These are phyloP conservation scores for Aspergillus bertholletiae DNA, from an alignment of 495 filamentous ascomycete species.

Conservation along the genomic window DNA sequence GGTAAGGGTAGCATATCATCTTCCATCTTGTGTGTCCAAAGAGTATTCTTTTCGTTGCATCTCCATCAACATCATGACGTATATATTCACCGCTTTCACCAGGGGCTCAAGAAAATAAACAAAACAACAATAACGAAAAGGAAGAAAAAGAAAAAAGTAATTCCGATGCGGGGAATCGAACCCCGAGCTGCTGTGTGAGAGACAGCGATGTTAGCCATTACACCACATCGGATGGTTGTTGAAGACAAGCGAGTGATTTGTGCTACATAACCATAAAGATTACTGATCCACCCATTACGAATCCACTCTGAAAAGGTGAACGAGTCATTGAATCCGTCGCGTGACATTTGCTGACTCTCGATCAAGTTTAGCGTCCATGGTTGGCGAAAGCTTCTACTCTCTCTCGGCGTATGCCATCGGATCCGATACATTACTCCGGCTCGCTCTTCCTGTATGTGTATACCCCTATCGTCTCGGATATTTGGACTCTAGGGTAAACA, in stretches of 20 bases:
- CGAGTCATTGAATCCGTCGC: too few species aligned
- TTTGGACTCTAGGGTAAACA: neutral
- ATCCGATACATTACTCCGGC: neutral
- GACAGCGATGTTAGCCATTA: slow-evolving; percentile 31
- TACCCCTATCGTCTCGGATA: neutral
- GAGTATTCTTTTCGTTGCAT: too few species aligned
- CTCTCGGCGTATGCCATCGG: neutral
- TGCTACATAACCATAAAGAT: neutral
- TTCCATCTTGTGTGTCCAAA: too few species aligned
- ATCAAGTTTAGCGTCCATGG: neutral
- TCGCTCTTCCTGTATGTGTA: neutral
- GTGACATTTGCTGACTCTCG: too few species aligned
- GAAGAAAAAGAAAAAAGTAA: slow-evolving; percentile 2
- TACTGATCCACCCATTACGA: too few species aligned
- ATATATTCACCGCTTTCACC: too few species aligned
- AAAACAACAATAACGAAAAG: neutral
- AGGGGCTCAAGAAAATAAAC: neutral
- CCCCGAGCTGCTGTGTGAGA: slow-evolving; percentile 32
- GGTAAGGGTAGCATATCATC: too few species aligned
- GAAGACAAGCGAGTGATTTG: too few species aligned
- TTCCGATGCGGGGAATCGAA: slow-evolving; percentile 33
- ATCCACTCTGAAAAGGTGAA: too few species aligned
- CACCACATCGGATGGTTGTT: slow-evolving; percentile 29
- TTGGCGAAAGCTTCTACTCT: neutral
- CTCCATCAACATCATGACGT: too few species aligned